phyloP scores from a whole-genome alignment of 2,329 filamentous ascomycete genomes.

The Clonostachys rosea region DNA sequence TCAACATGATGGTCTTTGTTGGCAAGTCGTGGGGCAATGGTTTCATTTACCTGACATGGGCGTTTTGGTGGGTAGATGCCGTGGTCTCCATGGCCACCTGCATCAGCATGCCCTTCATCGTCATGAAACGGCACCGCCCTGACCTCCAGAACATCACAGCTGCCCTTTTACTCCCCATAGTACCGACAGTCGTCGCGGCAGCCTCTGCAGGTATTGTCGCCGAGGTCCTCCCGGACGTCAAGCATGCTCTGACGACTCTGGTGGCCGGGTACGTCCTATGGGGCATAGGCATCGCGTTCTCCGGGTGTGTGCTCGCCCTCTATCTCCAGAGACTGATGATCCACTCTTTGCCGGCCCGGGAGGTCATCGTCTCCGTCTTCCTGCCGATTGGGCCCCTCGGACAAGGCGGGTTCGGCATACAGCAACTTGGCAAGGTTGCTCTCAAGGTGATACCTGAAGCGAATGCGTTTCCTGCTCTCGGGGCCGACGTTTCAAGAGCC shows the following conservation, averaged over 20 bases:
- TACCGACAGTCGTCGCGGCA: conserved; percentile 61
- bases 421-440: conserved; percentile 45
- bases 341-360: conserved; percentile 60
- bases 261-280: conserved; percentile 64
- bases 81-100: conserved; percentile 47
- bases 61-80: conserved; percentile 53
- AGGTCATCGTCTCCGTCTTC: conserved; percentile 65
- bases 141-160: conserved; percentile 57
- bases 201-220: conserved; percentile 62
- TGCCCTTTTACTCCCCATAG: conserved; percentile 61
- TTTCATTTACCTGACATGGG: conserved; percentile 50
- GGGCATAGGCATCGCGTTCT: conserved; percentile 54
- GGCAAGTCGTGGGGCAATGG: conserved; percentile 57
- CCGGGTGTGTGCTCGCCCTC: conserved; percentile 58
- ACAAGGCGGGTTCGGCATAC: conserved; percentile 57
- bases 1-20: conserved; percentile 58
- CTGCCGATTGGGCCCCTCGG: conserved; percentile 63
- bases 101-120: conserved; percentile 50
- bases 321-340: conserved; percentile 67
- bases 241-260: conserved; percentile 56
- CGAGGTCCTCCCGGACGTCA: conserved; percentile 46
- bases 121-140: conserved; percentile 40
- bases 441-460: conserved; percentile 30
- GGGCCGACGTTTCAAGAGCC: conserved; percentile 25
- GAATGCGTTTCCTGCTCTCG: conserved; percentile 33